Evolutionary conservation across 768 basidiomycete genomes (phyloP).

Genomic region (Pleurotus ostreatus): DNA sequence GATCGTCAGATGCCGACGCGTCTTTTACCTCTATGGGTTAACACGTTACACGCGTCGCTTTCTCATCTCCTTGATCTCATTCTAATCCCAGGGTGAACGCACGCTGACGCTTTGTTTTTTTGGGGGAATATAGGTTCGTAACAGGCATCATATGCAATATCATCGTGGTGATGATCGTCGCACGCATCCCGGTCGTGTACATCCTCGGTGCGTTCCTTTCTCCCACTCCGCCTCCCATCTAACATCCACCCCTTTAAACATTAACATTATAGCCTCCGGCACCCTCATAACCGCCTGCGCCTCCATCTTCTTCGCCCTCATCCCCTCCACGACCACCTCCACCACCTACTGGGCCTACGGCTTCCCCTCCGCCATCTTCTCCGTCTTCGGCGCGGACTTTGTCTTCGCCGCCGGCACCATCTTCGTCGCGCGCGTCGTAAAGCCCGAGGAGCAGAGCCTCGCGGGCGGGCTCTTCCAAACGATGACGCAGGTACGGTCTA

Average conservation of each 20-base stretch:
- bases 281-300: conserved; percentile 55
- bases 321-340: conserved; percentile 50
- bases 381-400: conserved; percentile 77
- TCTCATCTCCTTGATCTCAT: no score
- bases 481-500: conserved; percentile 50
- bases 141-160: conserved; percentile 62
- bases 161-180: conserved; percentile 57
- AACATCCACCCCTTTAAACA: no score
- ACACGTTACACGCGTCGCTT: no score
- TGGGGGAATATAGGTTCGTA: conserved; percentile 29
- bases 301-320: conserved; percentile 64
- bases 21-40: no score
- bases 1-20: no score
- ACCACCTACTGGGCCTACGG: conserved; percentile 71
- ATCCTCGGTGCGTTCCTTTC: conserved; percentile 45
- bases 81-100: no score
- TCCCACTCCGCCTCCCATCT: neutral
- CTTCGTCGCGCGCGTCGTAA: conserved; percentile 65
- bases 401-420: conserved; percentile 70
- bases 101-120: no score
- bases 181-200: conserved; percentile 48
- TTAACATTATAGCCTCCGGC: conserved; percentile 29
- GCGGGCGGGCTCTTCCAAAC: conserved; percentile 78
- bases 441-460: conserved; percentile 70
- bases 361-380: conserved; percentile 62